phyloP scores from a whole-genome alignment of 345 rosid species.

The Lepidium sativum region DNA sequence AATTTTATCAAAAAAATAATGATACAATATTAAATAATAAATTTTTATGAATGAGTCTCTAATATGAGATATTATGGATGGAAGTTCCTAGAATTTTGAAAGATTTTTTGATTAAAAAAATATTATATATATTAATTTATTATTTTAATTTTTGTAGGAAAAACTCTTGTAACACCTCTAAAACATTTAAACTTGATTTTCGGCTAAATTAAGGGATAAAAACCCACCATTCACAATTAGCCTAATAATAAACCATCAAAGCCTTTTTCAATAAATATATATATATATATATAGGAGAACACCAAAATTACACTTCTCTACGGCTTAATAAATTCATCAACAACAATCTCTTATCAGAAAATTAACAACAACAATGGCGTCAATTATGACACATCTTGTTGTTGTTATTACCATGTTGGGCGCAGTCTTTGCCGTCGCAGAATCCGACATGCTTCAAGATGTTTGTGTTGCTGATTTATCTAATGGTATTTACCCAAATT shows the following conservation, averaged over 20 bases:
- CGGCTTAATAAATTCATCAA: neutral
- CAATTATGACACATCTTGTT: constrained; percentile 1
- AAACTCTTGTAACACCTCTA: too few species aligned
- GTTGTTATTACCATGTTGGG: constrained; percentile 23
- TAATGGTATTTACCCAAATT: constrained; percentile 27
- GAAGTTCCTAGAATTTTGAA: too few species aligned
- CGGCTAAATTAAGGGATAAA: neutral
- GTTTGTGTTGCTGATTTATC: constrained; percentile 75
- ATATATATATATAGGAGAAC: neutral
- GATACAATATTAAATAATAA: too few species aligned
- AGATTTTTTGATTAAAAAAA: too few species aligned
- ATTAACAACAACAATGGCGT: constrained; percentile 15
- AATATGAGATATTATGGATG: too few species aligned
- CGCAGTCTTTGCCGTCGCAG: constrained; percentile 30
- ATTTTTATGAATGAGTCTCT: too few species aligned
- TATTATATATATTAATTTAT: too few species aligned
- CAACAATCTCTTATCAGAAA: neutral
- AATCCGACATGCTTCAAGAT: constrained; percentile 73
- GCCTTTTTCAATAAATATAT: neutral
- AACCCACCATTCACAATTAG: neutral
- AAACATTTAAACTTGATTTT: neutral
- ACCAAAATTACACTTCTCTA: neutral
- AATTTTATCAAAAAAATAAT: too few species aligned
- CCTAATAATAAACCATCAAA: constrained; percentile 5
- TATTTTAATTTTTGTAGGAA: too few species aligned